These are phyloP conservation scores for Populus alba DNA, from an alignment of 345 rosid genomes.

Conservation along the genomic window DNA sequence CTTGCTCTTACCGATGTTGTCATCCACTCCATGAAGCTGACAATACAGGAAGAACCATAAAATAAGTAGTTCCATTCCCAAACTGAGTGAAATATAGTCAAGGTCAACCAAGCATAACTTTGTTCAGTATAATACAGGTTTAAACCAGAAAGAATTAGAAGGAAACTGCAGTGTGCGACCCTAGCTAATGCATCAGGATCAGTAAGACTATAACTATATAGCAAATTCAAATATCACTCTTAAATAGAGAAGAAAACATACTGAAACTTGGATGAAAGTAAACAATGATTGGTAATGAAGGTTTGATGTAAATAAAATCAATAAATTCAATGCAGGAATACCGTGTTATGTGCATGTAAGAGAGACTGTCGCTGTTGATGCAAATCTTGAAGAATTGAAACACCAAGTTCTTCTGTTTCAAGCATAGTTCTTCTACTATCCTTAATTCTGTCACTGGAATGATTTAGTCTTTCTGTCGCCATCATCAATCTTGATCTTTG, in stretches of 20 bases:
- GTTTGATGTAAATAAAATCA: neutral
- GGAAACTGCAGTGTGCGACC: neutral
- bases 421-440: constrained; percentile 91
- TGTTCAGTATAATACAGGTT: neutral
- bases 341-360: constrained; percentile 68
- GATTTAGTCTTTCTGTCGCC: constrained; percentile 70
- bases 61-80: neutral
- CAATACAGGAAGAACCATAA: constrained; percentile 9
- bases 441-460: constrained; percentile 65
- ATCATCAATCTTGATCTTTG: constrained; percentile 81
- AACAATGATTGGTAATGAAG: neutral
- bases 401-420: constrained; percentile 98
- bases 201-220: neutral
- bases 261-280: neutral
- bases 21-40: constrained; percentile 93
- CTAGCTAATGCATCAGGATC: neutral
- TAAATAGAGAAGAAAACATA: neutral
- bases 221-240: neutral
- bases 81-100: neutral
- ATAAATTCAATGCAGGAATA: constrained; percentile 16
- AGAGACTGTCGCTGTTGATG: constrained; percentile 89
- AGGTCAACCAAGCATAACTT: neutral
- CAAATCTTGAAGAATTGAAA: constrained; percentile 91
- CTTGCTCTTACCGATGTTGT: constrained; percentile 84
- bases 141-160: neutral